Evolutionary conservation across 371 early-diverging fungal species (phyloP), one percentile per base, ranked within the genome.

Genomic region (Mucor sp.): DNA sequence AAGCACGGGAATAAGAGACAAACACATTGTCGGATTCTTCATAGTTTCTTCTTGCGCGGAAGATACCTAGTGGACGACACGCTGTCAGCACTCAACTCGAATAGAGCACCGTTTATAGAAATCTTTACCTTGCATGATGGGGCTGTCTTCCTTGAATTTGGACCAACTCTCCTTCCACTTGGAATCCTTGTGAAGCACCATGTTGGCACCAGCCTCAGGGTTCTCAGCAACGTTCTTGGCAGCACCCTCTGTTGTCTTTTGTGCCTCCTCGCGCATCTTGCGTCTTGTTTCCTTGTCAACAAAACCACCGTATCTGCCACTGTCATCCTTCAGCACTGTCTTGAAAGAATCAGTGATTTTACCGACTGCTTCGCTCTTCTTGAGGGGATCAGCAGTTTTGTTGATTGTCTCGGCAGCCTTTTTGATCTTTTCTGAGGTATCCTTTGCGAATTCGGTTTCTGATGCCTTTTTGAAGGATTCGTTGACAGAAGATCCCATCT

Each of bases 91-190:
- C 11, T 2, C 37, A 63, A 25, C 33, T 35, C 39, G 55, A 37
- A 37, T 21, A 21, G 12, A 11, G 23, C 32, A 33, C 62, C 32
- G 7, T 9, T 48, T 48, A 8, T 15, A 55, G 53, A 19, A 23
- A 32, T 37, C 6, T 6, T 63, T 82, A 85, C 91, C 88, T 79
- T 94, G 94, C 77, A 94, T 90, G 30, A 99, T 76, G 35, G 95
- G 89, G 82, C 85, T 94, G 62, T 89, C 91, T 57, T 95, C 95
- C 83, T 95, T 94, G 79, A 97, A 96, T 62, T 91, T 92, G 48
- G 84, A 85, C 98, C 98, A 97, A 72, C 91, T 87, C 78, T 93
- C 94, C 72, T 92, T 91, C 95, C 96, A 94, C 65, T 88, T 90
- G 39, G 95, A 90, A 68, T 94, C 92, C 80, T 96, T 93, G 80